Evolutionary conservation across 345 rosid genomes (phyloP), one percentile per base, ranked within the genome.

Genomic region (Stellera chamaejasme): DNA sequence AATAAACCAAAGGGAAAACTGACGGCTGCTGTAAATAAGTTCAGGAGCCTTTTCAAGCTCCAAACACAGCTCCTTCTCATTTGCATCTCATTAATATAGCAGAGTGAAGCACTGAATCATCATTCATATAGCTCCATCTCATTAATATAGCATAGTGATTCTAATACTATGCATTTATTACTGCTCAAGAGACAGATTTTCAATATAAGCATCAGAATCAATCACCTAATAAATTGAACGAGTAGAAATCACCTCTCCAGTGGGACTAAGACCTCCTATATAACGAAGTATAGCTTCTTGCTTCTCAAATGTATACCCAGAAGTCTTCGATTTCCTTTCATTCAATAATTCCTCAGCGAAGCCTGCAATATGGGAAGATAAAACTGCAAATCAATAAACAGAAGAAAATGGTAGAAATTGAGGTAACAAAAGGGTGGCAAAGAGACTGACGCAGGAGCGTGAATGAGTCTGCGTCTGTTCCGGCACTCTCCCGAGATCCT

Each of bases 311-410:
- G 90, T 78, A 23, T 82, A 32, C 39, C 39, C 82, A 0, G 85
- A 83, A 2, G 82, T 69, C 50, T 87, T 87, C 64, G 83, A 56
- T 55, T 66, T 77, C 46, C 73, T 74, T 13, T 87, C 85, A 44
- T 80, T 82, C 75, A 75, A 80, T 75, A 89, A 48, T 66, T 72
- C 79, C 71, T 86, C 89, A 0, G 95, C 95, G 45, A 83, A 89
- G 13, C 72, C 95, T 82, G 42, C 39, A 32, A 32, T 32, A 1
- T 32, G 8, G 39, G 39, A 8, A 32, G 8, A 32, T 32, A 5
- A 32, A 8, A 32, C 5, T 4, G 39, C 39, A 32, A 32, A 32
- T 32, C 39, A 32, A 32, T 32, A 32, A 49, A 15, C 27, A 23
- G 27, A 16, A 2, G 52, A 16, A 15, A 2, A 23, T 10, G 26